These are phyloP conservation scores for Trifolium subterraneum DNA, from an alignment of 306 rosid genomes.

Conservation along the genomic window DNA sequence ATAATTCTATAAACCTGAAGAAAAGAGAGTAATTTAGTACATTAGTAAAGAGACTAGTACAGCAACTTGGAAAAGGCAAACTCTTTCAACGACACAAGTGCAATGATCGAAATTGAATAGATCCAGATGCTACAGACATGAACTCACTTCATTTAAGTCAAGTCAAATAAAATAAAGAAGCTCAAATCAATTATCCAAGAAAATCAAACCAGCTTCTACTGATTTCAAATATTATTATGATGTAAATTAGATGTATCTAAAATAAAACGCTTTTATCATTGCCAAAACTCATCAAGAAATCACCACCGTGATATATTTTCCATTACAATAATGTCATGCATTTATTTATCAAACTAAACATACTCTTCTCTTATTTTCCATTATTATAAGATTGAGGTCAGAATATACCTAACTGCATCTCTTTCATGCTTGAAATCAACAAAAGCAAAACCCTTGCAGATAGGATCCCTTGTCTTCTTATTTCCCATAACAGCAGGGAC, in stretches of 20 bases:
- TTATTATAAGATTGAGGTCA: constrained; percentile 14
- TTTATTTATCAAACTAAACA: constrained; percentile 26
- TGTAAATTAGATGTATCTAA: constrained; percentile 3
- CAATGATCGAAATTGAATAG: constrained; percentile 13
- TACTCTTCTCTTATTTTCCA: constrained; percentile 6
- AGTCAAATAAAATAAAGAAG: constrained; percentile 27
- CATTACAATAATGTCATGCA: constrained; percentile 20
- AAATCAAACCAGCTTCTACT: constrained; percentile 17
- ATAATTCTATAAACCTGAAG: constrained; percentile 69
- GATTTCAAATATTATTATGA: constrained; percentile 21
- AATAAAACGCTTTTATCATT: constrained; percentile 8
- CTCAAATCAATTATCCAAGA: constrained; percentile 24
- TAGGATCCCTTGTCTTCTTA: constrained; percentile 93
- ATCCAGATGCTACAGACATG: constrained; percentile 8
- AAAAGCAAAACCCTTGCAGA: constrained; percentile 89
- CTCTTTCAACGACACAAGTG: constrained; percentile 10
- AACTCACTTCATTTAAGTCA: constrained; percentile 30
- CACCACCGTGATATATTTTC: constrained; percentile 6
- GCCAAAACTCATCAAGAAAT: constrained; percentile 33
- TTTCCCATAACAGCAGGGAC: constrained; percentile 74
- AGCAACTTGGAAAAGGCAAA: constrained; percentile 12
- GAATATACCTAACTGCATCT: constrained; percentile 75
- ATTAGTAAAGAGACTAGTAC: constrained; percentile 16
- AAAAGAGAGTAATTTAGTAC: constrained; percentile 14
- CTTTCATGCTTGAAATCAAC: constrained; percentile 69